Evolutionary conservation across 768 basidiomycete species (phyloP).

Genomic region (Postia placenta): DNA sequence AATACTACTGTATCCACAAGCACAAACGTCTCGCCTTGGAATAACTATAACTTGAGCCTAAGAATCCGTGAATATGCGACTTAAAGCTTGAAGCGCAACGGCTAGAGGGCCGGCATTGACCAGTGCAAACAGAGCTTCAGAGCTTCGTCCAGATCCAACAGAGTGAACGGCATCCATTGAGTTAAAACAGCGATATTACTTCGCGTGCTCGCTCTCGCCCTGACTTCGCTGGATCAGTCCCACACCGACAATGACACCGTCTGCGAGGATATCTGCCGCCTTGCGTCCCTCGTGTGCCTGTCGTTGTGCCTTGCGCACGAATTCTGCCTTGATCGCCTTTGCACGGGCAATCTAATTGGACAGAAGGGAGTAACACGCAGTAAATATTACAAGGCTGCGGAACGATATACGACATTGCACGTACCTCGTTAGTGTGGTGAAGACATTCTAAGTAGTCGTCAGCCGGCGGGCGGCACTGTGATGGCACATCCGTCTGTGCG

Average conservation of each 20-base stretch:
- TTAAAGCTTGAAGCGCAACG: too few relatives aligned
- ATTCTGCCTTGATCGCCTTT: slow-evolving; percentile 64
- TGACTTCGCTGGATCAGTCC: slow-evolving; percentile 64
- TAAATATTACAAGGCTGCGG: neutral
- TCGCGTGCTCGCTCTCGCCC: neutral
- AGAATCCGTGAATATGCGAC: too few relatives aligned
- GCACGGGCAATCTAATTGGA: slow-evolving; percentile 60
- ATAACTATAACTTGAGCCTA: too few relatives aligned
- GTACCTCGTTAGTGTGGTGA: slow-evolving; percentile 83
- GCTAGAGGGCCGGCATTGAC: too few relatives aligned
- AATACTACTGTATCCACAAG: too few relatives aligned
- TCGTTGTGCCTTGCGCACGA: slow-evolving; percentile 57
- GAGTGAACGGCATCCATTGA: neutral
- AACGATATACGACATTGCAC: slow-evolving; percentile 17
- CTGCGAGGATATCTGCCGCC: slow-evolving; percentile 61
- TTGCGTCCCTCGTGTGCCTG: slow-evolving; percentile 68
- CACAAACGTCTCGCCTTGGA: too few relatives aligned
- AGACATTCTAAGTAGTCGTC: slow-evolving; percentile 92
- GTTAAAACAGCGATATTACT: neutral
- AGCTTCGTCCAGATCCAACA: too few relatives aligned
- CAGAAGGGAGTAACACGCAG: neutral
- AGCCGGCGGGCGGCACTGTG: slow-evolving; percentile 60
- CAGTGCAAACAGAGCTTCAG: too few relatives aligned
- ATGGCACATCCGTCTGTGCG: slow-evolving; percentile 68
- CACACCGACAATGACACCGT: slow-evolving; percentile 69